Conservation (phyloP, 352 stramenopile species). For the Phytophthora boehmeriae region DNA sequence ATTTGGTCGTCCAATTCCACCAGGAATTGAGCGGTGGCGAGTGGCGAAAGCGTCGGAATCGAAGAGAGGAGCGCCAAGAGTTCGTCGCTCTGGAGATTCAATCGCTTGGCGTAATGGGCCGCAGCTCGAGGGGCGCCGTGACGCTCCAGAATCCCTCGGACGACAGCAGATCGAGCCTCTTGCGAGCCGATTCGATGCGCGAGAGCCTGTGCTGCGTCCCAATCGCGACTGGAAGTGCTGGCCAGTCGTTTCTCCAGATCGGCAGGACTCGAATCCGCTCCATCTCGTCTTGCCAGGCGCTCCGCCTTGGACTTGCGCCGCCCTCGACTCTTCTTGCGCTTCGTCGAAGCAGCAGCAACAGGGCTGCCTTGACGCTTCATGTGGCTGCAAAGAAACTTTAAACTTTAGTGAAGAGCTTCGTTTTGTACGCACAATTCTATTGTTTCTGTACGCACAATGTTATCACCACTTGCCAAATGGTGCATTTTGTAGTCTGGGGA, state of each 20-base stretch:
- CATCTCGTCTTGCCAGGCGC: slow-evolving; percentile 36
- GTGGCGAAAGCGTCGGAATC: slow-evolving; percentile 20
- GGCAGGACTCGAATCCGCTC: slow-evolving; percentile 6
- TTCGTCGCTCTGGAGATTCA: slow-evolving; percentile 39
- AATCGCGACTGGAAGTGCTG: slow-evolving; percentile 47
- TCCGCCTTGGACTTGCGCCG: slow-evolving; percentile 58
- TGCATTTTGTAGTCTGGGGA: too few relatives aligned
- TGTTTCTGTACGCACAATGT: too few relatives aligned
- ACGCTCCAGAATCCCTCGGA: slow-evolving; percentile 45
- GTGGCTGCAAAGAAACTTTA: too few relatives aligned
- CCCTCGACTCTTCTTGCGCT: slow-evolving; percentile 41
- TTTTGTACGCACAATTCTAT: too few relatives aligned
- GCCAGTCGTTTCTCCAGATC: slow-evolving; percentile 31
- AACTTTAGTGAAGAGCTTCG: too few relatives aligned
- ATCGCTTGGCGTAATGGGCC: slow-evolving; percentile 71
- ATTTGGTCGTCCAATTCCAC: slow-evolving; percentile 44
- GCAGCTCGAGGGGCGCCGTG: slow-evolving; percentile 52
- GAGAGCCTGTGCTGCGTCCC: slow-evolving; percentile 66
- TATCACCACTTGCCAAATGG: too few relatives aligned
- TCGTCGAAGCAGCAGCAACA: background rate
- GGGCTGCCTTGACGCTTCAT: slow-evolving; percentile 18
- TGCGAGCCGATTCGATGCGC: slow-evolving; percentile 43
- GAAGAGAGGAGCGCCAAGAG: slow-evolving; percentile 28
- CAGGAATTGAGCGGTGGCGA: slow-evolving; percentile 64
- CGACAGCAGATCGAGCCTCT: slow-evolving; percentile 44